Conservation (phyloP, 1,284 basidiomycete species). For the Leucoagaricus sp. region DNA sequence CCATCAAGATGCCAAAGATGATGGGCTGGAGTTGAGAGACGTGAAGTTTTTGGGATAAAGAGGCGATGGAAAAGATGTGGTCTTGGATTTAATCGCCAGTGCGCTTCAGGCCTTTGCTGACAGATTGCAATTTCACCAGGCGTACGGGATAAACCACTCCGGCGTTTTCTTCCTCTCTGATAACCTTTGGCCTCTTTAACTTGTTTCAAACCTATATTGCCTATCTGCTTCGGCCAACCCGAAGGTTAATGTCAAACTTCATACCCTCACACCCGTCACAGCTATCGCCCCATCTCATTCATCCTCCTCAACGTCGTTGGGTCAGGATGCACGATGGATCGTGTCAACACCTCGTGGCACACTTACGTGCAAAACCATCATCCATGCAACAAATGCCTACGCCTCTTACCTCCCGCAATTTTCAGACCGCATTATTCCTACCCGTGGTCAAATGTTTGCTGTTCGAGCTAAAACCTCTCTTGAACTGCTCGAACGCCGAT, state of each 20-base stretch:
- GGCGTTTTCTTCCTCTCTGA: slow-evolving; percentile 51
- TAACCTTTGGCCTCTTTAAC: slow-evolving; percentile 79
- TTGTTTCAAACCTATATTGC: slow-evolving; percentile 66
- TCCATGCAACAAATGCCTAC: slow-evolving; percentile 85
- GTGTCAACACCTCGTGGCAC: slow-evolving; percentile 61
- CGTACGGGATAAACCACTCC: slow-evolving; percentile 56
- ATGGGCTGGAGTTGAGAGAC: slow-evolving; percentile 48
- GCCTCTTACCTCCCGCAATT: slow-evolving; percentile 60
- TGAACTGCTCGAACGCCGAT: slow-evolving; percentile 34
- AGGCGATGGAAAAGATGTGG: slow-evolving; percentile 52
- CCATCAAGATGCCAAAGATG: slow-evolving; percentile 10
- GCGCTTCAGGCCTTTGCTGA: background rate
- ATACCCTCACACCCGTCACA: slow-evolving; percentile 50
- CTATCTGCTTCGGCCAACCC: slow-evolving; percentile 27
- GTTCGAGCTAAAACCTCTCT: slow-evolving; percentile 49
- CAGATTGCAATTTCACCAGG: slow-evolving; percentile 35
- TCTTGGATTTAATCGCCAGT: background rate
- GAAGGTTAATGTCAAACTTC: slow-evolving; percentile 49
- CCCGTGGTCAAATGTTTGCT: slow-evolving; percentile 73
- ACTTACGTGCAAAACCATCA: slow-evolving; percentile 56
- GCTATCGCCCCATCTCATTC: slow-evolving; percentile 32
- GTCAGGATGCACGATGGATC: slow-evolving; percentile 40
- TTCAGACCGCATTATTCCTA: slow-evolving; percentile 60
- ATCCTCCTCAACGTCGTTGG: slow-evolving; percentile 2
- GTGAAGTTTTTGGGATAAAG: slow-evolving; percentile 49